A percentile compares a stretch with the other conserved stretches of the same genome.
Evolutionary conservation across 176 grass and related monocot genomes (phyloP).

Genomic region (Oryza meridionalis): DNA sequence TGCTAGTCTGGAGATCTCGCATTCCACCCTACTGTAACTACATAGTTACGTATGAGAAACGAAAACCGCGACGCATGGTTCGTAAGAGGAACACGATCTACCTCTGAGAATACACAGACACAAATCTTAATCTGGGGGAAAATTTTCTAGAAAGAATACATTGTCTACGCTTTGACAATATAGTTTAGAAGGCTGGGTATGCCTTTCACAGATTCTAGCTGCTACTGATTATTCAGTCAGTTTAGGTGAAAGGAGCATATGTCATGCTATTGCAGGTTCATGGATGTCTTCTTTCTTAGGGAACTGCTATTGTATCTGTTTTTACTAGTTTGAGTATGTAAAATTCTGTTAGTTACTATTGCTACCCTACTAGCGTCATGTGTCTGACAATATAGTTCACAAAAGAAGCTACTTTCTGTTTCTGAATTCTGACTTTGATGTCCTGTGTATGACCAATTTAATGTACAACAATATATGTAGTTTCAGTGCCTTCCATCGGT

Average conservation of each 20-base stretch:
- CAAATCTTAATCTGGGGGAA: neutral
- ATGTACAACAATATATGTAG: too few species aligned
- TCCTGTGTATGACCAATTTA: too few species aligned
- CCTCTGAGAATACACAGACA: neutral
- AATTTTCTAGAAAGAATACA: neutral
- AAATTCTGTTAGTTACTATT: neutral
- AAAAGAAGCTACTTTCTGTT: neutral
- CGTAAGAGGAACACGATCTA: conserved; percentile 1
- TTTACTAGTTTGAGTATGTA: neutral
- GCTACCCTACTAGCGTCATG: neutral
- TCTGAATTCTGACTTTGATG: conserved; percentile 2
- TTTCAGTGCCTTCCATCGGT: neutral
- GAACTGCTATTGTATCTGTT: neutral
- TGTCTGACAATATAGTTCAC: neutral
- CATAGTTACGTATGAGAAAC: conserved; percentile 1
- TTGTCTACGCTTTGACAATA: neutral
- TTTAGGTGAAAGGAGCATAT: neutral
- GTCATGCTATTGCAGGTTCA: neutral
- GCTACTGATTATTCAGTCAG: neutral
- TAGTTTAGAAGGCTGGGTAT: neutral
- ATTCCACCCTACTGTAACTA: conserved; percentile 26
- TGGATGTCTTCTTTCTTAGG: neutral
- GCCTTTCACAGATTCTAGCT: neutral
- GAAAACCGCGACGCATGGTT: neutral
- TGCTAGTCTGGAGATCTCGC: conserved; percentile 17